Evolutionary conservation across 2,329 filamentous ascomycete genomes (phyloP).

Genomic region (Pseudogymnoascus sp.): DNA sequence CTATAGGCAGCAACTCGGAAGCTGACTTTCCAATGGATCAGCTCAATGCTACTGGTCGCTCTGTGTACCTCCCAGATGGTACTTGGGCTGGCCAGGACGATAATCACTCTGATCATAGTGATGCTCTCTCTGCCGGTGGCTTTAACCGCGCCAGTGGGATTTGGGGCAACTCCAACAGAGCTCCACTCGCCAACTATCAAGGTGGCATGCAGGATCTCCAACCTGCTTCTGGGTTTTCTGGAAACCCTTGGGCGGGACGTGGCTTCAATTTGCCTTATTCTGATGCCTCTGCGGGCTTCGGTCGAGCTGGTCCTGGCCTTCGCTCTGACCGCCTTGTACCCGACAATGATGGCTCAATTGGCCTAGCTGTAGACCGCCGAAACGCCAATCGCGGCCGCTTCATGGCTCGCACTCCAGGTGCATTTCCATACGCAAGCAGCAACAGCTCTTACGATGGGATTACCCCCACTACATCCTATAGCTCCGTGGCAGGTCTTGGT

Average conservation of each 20-base stretch:
- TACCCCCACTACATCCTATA: slow-evolving; percentile 24
- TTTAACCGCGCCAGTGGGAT: slow-evolving; percentile 50
- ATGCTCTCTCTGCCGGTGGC: slow-evolving; percentile 43
- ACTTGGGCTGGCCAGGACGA: slow-evolving; percentile 50
- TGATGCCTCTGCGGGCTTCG: slow-evolving; percentile 21
- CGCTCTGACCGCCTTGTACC: slow-evolving; percentile 25
- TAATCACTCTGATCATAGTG: slow-evolving; percentile 49
- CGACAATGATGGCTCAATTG: slow-evolving; percentile 26
- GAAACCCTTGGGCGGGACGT: slow-evolving; percentile 42
- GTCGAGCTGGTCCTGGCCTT: slow-evolving; percentile 22
- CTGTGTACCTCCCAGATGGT: slow-evolving; percentile 34
- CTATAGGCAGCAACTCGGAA: slow-evolving; percentile 42
- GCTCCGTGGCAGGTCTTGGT: slow-evolving; percentile 23
- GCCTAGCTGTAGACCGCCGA: slow-evolving; percentile 19
- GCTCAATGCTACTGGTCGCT: slow-evolving; percentile 30
- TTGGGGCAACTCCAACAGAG: slow-evolving; percentile 43
- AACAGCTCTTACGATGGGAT: slow-evolving; percentile 30
- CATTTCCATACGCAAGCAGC: slow-evolving; percentile 28
- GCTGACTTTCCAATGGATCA: slow-evolving; percentile 30
- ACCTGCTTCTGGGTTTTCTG: slow-evolving; percentile 31
- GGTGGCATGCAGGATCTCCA: slow-evolving; percentile 21
- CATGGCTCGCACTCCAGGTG: slow-evolving; percentile 22
- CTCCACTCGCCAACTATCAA: slow-evolving; percentile 27
- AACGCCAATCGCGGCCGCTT: slow-evolving; percentile 24
- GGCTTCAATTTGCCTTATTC: slow-evolving; percentile 27